Evolutionary conservation across 768 basidiomycete genomes (phyloP), one percentile per base, ranked within the genome.

Genomic region (Collybiopsis luxurians): DNA sequence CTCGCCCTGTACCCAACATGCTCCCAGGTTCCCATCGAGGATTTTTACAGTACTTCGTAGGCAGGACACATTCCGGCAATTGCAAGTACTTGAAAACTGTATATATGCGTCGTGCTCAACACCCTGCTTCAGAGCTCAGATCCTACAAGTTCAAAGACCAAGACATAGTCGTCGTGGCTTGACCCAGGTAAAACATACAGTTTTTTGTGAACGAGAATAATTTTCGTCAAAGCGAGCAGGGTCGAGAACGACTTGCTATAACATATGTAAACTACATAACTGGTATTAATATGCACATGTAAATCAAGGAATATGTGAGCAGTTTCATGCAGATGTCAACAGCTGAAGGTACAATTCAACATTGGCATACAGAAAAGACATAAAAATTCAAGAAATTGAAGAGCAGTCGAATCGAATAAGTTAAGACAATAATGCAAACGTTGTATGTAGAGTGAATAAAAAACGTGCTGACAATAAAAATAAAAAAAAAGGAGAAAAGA

Each of bases 11-110:
- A 24, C 45, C 45, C 23, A 48, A 59, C 54, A 61, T 61, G 40
- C 54, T 63, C 1, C 34, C 61, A 13, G 51, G 61, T 21, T 49
- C 50, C 19, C 62, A 63, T 54, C 60, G 62, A n/a, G 62, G 53
- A 43, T 61, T 61, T 26, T 57, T 63, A 9, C 24, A 42, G 10
- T 63, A 59, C 52, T 53, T 61, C 2, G 46, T 59, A 3, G 52
- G 52, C 4, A 57, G 55, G 2, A 51, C 57, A 1, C 50, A 44
- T 40, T 61, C 61, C 44, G 34, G 36, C 26, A 63, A 63, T 44
- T 61, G 62, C 36, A 60, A 60, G n/a, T n/a, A n/a, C n/a, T n/a
- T n/a, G n/a, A n/a, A n/a, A n/a, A n/a, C n/a, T n/a, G n/a, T n/a
- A n/a, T n/a, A n/a, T n/a, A n/a, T n/a, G n/a, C n/a, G n/a, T n/a